These are phyloP conservation scores for Leptodontidium sp. DNA, from an alignment of 2,329 filamentous ascomycete species.

Conservation along the genomic window DNA sequence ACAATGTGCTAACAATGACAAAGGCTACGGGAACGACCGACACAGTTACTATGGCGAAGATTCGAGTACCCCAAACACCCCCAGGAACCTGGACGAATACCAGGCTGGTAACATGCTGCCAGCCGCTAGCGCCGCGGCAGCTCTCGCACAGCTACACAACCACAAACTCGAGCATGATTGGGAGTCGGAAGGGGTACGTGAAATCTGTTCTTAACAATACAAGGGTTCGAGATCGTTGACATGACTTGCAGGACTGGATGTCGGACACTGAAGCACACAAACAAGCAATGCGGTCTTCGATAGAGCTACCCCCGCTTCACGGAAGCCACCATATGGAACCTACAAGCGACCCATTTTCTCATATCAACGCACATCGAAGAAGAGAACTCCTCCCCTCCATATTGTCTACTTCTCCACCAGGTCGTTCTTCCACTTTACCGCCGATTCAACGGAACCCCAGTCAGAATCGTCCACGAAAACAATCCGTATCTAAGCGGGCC, in stretches of 20 bases:
- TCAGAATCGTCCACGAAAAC: conserved; percentile 79
- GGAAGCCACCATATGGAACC: conserved; percentile 56
- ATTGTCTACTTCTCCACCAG: conserved; percentile 81
- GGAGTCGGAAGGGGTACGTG: conserved; percentile 78
- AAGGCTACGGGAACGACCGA: conserved; percentile 66
- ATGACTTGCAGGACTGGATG: conserved; percentile 66
- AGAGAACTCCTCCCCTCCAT: conserved; percentile 86
- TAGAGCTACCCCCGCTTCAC: conserved; percentile 78
- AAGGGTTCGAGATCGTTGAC: conserved; percentile 27
- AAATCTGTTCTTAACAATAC: conserved; percentile 1
- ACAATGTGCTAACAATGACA: conserved; percentile 38
- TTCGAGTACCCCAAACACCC: conserved; percentile 71
- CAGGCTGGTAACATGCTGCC: conserved; percentile 66
- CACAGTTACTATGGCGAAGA: conserved; percentile 74
- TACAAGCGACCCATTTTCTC: conserved; percentile 73
- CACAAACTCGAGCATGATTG: conserved; percentile 79
- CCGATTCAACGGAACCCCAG: conserved; percentile 80
- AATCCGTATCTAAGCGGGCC: conserved; percentile 82
- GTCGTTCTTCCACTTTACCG: conserved; percentile 86
- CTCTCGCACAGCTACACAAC: conserved; percentile 83
- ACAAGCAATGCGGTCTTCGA: conserved; percentile 67
- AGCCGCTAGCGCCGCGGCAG: conserved; percentile 82
- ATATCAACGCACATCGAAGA: conserved; percentile 66
- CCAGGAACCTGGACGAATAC: conserved; percentile 75
- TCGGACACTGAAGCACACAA: conserved; percentile 74